Evolutionary conservation across 208 protist species (phyloP).

Genomic region (Endotrypanum monterogeii): DNA sequence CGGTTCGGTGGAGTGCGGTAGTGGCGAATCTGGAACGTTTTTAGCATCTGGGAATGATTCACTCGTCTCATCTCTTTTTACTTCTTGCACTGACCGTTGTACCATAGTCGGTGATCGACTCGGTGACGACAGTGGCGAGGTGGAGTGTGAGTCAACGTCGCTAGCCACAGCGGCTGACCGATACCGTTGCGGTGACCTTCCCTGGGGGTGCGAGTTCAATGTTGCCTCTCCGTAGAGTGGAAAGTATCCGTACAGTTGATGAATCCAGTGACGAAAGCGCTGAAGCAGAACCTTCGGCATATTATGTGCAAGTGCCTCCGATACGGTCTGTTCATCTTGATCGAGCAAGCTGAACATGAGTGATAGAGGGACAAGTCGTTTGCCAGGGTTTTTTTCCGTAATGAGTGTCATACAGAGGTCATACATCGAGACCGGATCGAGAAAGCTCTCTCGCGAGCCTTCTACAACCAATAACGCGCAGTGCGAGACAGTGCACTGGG

Average conservation of each 20-base stretch:
- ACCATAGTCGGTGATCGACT: constrained; percentile 13
- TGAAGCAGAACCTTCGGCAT: constrained; percentile 67
- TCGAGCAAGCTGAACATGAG: constrained; percentile 85
- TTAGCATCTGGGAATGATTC: not conserved
- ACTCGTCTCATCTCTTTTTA: not conserved
- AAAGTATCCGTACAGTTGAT: constrained; percentile 62
- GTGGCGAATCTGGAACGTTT: constrained; percentile 20
- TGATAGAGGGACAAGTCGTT: constrained; percentile 74
- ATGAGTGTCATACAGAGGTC: constrained; percentile 76
- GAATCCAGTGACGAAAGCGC: constrained; percentile 66
- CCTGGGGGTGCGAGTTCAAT: constrained; percentile 6
- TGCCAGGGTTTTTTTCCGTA: constrained; percentile 62
- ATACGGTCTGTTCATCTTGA: constrained; percentile 76
- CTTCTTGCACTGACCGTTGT: not conserved
- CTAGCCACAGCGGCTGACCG: constrained; percentile 30
- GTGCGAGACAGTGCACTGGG: constrained; percentile 60
- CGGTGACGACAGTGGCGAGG: constrained; percentile 21
- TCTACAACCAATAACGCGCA: constrained; percentile 73
- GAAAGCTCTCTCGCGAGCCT: constrained; percentile 80
- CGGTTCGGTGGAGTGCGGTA: constrained; percentile 15
- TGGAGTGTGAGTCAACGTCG: constrained; percentile 21
- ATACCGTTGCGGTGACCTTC: constrained; percentile 26
- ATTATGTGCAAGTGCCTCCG: constrained; percentile 58
- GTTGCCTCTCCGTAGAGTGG: constrained; percentile 19
- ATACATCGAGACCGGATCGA: constrained; percentile 73